Conservation (phyloP, 2,329 filamentous ascomycete genomes). For the Cytospora leucostoma region DNA sequence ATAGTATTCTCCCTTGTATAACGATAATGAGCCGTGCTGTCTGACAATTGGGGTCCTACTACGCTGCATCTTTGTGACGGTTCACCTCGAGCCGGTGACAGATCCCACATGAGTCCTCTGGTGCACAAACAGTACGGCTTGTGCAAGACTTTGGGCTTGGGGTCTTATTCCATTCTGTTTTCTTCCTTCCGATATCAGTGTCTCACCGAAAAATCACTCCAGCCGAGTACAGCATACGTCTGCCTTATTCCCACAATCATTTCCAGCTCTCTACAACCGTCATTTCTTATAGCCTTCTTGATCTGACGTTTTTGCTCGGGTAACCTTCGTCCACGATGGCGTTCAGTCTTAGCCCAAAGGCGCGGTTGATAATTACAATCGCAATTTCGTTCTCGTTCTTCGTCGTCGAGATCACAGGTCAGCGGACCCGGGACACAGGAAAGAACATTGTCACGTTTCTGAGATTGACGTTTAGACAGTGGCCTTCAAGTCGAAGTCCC, state of each 20-base stretch:
- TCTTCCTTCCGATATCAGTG: neutral
- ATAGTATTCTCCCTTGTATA: neutral
- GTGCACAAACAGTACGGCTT: conserved; percentile 1
- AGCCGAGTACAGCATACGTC: neutral
- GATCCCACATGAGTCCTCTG: conserved; percentile 2
- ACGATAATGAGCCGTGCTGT: neutral
- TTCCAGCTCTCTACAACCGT: neutral
- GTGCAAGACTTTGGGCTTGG: neutral
- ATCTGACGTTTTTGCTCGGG: neutral
- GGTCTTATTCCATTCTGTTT: neutral
- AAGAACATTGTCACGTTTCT: neutral
- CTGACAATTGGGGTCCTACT: conserved; percentile 5
- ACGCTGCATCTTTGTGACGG: conserved; percentile 8
- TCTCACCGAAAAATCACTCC: neutral
- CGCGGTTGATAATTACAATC: conserved; percentile 51
- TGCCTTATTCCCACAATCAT: neutral
- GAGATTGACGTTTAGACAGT: conserved; percentile 41
- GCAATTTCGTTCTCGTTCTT: conserved; percentile 54
- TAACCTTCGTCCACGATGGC: conserved; percentile 36
- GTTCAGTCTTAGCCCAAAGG: conserved; percentile 43
- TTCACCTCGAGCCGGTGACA: conserved; percentile 11
- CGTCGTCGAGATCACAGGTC: conserved; percentile 52
- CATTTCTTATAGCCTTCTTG: neutral
- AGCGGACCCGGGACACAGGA: conserved; percentile 23
- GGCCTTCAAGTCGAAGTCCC: conserved; percentile 69